Conservation (phyloP, 2,329 filamentous ascomycete genomes). For the Aspergillus sp. region DNA sequence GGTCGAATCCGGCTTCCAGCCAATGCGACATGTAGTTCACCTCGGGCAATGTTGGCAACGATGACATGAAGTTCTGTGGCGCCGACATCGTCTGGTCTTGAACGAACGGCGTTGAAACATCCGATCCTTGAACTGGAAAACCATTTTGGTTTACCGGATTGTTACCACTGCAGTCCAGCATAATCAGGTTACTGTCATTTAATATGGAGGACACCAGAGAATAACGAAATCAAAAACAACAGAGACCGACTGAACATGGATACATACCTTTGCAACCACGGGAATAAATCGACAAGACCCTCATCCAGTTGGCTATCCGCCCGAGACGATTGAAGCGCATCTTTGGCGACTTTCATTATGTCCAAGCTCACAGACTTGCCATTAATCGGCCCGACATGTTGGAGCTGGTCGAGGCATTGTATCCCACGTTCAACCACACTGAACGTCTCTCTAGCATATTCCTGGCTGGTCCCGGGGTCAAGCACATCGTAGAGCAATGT, state of each 20-base stretch:
- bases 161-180: not conserved
- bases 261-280: slow-evolving; percentile 7
- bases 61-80: not conserved
- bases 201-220: too few relatives aligned
- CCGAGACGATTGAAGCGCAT: slow-evolving; percentile 5
- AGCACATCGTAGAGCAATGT: slow-evolving; percentile 9
- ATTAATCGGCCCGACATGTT: slow-evolving; percentile 8
- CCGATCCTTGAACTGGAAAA: not conserved
- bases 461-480: slow-evolving; percentile 2
- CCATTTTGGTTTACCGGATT: not conserved
- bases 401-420: slow-evolving; percentile 10
- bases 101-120: not conserved
- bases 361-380: slow-evolving; percentile 11
- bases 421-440: slow-evolving; percentile 9
- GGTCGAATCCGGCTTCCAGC: not conserved
- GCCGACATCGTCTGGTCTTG: not conserved
- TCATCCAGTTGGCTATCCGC: not conserved
- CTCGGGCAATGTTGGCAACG: not conserved
- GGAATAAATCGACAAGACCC: slow-evolving; percentile 9
- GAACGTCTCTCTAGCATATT: slow-evolving; percentile 6
- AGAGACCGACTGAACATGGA: too few relatives aligned
- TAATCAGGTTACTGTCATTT: too few relatives aligned
- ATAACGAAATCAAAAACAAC: too few relatives aligned
- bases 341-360: slow-evolving; percentile 11
- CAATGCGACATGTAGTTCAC: not conserved